Evolutionary conservation across 768 basidiomycete species (phyloP), one percentile per base, ranked within the genome.

Genomic region (Collybia mongolica): DNA sequence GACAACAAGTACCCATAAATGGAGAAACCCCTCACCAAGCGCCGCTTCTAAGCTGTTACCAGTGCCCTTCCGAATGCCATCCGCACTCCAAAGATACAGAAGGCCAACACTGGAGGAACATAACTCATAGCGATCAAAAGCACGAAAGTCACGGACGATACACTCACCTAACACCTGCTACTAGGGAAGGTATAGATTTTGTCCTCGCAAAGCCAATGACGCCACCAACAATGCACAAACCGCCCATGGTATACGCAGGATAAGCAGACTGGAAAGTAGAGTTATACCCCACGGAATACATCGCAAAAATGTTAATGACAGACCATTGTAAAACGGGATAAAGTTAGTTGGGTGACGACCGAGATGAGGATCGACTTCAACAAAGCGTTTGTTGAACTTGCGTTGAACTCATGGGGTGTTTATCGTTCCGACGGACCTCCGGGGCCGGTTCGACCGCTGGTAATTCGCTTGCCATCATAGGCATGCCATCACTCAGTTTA

Each of bases 21-120:
- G 20, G 50, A 38, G 39, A 26, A 9, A 26, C 23, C n/a, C 59
- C 78, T 61, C 62, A 84, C 91, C 90, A 12, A 92, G 74, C 35
- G 90, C 91, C 24, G 76, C 81, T 62, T 93, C 87, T 47, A 91
- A 68, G n/a, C 91, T 88, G 55, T 88, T 84, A 2, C 80, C 61
- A 11, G 81, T 79, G 32, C 88, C 86, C 61, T 79, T 88, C 53
- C 84, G 82, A 56, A 93, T 87, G 61, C 73, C 75, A 53, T 89
- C 80, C 32, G 84, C 90, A 49, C 88, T 86, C 80, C 84, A 92
- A 20, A 91, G 73, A 66, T 88, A 93, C 42, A 91, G 74, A 15
- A 80, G 70, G 52, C 90, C 91, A 40, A 93, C 89, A 58, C 89
- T 90, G 54, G 0, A 26, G 23, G 39, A 39, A 17, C 45, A 22